Evolutionary conservation across 345 rosid species (phyloP).

Genomic region (Acer negundo): DNA sequence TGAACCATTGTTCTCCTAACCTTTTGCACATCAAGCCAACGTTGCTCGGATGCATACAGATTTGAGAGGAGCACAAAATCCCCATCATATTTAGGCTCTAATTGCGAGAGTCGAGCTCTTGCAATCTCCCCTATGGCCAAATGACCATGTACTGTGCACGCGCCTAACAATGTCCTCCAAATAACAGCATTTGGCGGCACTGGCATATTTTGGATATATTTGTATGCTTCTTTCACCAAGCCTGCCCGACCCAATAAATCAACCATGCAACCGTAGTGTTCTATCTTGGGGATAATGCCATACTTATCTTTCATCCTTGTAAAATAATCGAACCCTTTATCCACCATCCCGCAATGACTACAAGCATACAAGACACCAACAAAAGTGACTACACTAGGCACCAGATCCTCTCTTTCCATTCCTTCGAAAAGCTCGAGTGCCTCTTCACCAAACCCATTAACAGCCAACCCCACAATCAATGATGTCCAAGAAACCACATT

Average conservation of each 20-base stretch:
- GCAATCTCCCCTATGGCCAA: slow-evolving; percentile 63
- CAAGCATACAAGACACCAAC: slow-evolving; percentile 86
- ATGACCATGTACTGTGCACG: slow-evolving; percentile 67
- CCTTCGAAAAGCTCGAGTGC: slow-evolving; percentile 59
- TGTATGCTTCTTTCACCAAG: slow-evolving; percentile 58
- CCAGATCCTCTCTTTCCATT: slow-evolving; percentile 51
- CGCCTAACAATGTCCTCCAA: slow-evolving; percentile 81
- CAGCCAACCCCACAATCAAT: slow-evolving; percentile 78
- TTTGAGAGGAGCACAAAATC: slow-evolving; percentile 86
- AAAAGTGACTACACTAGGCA: slow-evolving; percentile 68
- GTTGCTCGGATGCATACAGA: slow-evolving; percentile 73
- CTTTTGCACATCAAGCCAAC: slow-evolving; percentile 71
- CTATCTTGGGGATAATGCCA: slow-evolving; percentile 68
- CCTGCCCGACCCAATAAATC: slow-evolving; percentile 90
- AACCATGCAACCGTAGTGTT: slow-evolving; percentile 88
- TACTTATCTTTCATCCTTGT: slow-evolving; percentile 61
- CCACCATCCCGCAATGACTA: slow-evolving; percentile 88
- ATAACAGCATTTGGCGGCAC: slow-evolving; percentile 70
- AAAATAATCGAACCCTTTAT: slow-evolving; percentile 70
- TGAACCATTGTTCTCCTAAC: slow-evolving; percentile 60
- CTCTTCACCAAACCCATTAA: slow-evolving; percentile 81
- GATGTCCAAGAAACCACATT: slow-evolving; percentile 82
- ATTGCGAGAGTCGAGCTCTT: slow-evolving; percentile 43
- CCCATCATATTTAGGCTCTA: slow-evolving; percentile 77
- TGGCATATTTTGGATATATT: slow-evolving; percentile 57